These are phyloP conservation scores for Cyanophora paradoxa DNA, from an alignment of 78 protist genomes.

Conservation along the genomic window DNA sequence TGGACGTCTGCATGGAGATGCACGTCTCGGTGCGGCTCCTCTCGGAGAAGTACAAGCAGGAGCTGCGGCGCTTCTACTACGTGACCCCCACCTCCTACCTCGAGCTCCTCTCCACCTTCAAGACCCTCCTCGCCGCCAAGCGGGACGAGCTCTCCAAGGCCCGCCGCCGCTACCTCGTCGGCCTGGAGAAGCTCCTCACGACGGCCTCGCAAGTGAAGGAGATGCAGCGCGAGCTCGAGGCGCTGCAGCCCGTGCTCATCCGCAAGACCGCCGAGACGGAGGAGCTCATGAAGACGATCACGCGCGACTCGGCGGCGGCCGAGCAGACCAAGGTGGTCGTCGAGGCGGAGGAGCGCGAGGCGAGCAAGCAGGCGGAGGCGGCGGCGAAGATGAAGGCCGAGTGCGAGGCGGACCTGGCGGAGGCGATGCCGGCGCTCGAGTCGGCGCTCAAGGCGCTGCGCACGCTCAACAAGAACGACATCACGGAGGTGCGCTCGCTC, in stretches of 20 bases:
- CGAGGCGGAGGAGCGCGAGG: constrained; percentile 30
- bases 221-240: constrained; percentile 22
- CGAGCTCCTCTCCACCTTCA: constrained; percentile 50
- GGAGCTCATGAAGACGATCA: constrained; percentile 16
- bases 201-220: constrained; percentile 33
- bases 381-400: constrained; percentile 29
- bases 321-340: background rate
- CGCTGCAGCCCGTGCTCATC: constrained; percentile 20
- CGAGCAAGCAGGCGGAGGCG: constrained; percentile 14
- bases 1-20: constrained; percentile 27
- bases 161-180: constrained; percentile 26
- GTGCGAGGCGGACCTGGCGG: constrained; percentile 40
- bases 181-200: constrained; percentile 34
- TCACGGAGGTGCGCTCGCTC: constrained; percentile 44
- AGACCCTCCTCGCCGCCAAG: constrained; percentile 18
- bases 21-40: constrained; percentile 29
- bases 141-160: background rate
- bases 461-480: constrained; percentile 22
- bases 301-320: constrained; percentile 25
- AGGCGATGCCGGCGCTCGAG: constrained; percentile 54
- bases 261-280: constrained; percentile 5
- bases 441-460: constrained; percentile 33
- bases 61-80: constrained; percentile 49
- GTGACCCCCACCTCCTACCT: constrained; percentile 73
- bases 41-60: constrained; percentile 1